Conservation (phyloP, 208 protist genomes). For the Acanthamoeba triangularis region DNA sequence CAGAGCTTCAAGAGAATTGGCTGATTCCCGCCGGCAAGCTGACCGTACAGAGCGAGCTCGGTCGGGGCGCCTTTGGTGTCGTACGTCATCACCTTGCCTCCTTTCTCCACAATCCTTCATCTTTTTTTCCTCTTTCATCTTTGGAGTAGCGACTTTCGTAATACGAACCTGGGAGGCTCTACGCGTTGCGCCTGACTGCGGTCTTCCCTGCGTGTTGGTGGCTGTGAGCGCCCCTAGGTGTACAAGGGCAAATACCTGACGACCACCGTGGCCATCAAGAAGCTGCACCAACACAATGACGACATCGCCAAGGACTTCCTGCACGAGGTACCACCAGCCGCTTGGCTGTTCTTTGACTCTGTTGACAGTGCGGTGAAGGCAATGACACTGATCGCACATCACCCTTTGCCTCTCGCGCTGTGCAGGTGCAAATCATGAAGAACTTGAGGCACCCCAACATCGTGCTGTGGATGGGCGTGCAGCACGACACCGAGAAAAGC, state of each 20-base stretch:
- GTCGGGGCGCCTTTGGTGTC: slow-evolving; percentile 44
- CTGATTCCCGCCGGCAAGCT: slow-evolving; percentile 56
- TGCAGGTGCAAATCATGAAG: slow-evolving; percentile 72
- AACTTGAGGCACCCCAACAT: slow-evolving; percentile 44
- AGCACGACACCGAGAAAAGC: slow-evolving; percentile 29
- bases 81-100: background rate
- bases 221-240: background rate
- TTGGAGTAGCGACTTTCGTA: no score
- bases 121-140: no score
- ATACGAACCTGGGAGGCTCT: background rate
- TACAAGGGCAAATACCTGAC: slow-evolving; percentile 62
- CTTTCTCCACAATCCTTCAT: background rate
- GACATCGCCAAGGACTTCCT: slow-evolving; percentile 67
- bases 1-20: slow-evolving; percentile 39
- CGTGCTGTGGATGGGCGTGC: slow-evolving; percentile 66
- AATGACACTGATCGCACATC: background rate
- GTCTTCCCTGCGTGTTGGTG: background rate
- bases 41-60: slow-evolving; percentile 1
- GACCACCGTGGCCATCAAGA: slow-evolving; percentile 58
- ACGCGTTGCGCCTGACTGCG: background rate
- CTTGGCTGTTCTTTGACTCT: background rate
- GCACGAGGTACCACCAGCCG: background rate
- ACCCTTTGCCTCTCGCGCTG: background rate
- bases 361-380: no score
- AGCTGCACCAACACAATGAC: slow-evolving; percentile 62